Conservation (phyloP, 345 rosid species). For the Turritis glabra region DNA sequence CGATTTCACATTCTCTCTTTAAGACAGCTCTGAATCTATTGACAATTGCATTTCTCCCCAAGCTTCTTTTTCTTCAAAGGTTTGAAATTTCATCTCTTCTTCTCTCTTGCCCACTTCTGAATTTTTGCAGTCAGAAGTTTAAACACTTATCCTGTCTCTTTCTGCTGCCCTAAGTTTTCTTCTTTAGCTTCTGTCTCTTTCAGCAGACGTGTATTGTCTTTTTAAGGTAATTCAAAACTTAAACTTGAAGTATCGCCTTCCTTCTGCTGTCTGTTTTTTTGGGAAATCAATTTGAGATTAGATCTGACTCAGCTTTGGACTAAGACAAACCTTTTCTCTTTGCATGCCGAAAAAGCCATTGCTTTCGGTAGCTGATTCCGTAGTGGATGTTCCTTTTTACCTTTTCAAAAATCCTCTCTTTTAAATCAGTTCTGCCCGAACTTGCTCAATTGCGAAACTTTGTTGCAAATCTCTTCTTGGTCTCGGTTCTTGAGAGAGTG, state of each 20-base stretch:
- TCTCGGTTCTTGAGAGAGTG: background rate
- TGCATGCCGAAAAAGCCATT: slow-evolving; percentile 30
- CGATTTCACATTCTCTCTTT: slow-evolving; percentile 12
- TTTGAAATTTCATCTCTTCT: background rate
- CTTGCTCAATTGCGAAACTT: slow-evolving; percentile 7
- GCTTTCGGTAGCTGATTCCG: background rate
- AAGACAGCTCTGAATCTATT: slow-evolving; percentile 28
- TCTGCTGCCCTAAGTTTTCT: slow-evolving; percentile 8
- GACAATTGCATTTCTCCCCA: slow-evolving; percentile 3
- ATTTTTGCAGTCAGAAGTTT: slow-evolving; percentile 1
- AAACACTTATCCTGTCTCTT: slow-evolving; percentile 17
- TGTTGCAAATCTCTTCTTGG: background rate
- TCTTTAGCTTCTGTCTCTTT: slow-evolving; percentile 23
- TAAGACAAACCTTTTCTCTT: slow-evolving; percentile 18
- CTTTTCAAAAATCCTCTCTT: slow-evolving; percentile 2
- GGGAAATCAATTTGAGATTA: slow-evolving; percentile 21
- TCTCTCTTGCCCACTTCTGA: slow-evolving; percentile 9
- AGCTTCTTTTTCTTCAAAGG: background rate
- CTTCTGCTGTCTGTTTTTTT: background rate
- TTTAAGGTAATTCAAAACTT: slow-evolving; percentile 45
- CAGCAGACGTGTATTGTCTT: slow-evolving; percentile 39
- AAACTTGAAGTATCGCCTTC: slow-evolving; percentile 40
- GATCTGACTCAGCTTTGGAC: slow-evolving; percentile 45
- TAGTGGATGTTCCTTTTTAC: slow-evolving; percentile 14
- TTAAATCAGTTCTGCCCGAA: slow-evolving; percentile 8